These are phyloP conservation scores for Pisolithus microcarpus DNA, from an alignment of 768 basidiomycete species.

Conservation along the genomic window DNA sequence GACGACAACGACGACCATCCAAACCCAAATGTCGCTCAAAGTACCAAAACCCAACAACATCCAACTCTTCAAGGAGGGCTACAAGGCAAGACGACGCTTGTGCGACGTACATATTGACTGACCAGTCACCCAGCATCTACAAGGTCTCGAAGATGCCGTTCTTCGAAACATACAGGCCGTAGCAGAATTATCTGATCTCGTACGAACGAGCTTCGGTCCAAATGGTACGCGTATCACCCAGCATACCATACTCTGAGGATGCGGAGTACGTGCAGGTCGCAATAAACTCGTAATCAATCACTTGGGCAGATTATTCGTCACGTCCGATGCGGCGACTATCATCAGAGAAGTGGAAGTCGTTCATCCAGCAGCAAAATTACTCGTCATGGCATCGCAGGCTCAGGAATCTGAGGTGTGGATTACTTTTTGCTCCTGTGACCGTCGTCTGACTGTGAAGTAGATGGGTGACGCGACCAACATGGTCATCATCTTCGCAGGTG, in stretches of 20 bases:
- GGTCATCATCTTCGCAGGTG: constrained; percentile 92
- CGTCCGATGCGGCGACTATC: constrained; percentile 98
- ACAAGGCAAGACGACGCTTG: constrained; percentile 54
- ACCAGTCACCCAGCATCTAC: constrained; percentile 48
- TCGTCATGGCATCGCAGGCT: constrained; percentile 98
- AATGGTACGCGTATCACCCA: constrained; percentile 57
- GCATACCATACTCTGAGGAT: neutral
- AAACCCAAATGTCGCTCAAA: constrained; percentile 72
- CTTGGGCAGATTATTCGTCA: constrained; percentile 90
- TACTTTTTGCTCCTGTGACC: neutral
- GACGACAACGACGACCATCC: no score
- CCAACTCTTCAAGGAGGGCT: constrained; percentile 96
- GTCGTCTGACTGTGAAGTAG: constrained; percentile 32
- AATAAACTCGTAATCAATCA: constrained; percentile 99
- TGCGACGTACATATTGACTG: constrained; percentile 2
- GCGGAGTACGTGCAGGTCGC: constrained; percentile 49
- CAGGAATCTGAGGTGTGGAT: constrained; percentile 83
- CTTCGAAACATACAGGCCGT: constrained; percentile 95
- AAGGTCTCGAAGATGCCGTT: constrained; percentile 95
- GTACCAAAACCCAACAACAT: constrained; percentile 84
- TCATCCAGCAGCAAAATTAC: constrained; percentile 95
- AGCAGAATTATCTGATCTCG: constrained; percentile 89
- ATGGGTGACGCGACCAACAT: constrained; percentile 98
- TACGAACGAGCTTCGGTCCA: constrained; percentile 93
- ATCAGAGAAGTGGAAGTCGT: constrained; percentile 97